Evolutionary conservation across 495 filamentous ascomycete species (phyloP).

Genomic region (Cudoniella acicularis): DNA sequence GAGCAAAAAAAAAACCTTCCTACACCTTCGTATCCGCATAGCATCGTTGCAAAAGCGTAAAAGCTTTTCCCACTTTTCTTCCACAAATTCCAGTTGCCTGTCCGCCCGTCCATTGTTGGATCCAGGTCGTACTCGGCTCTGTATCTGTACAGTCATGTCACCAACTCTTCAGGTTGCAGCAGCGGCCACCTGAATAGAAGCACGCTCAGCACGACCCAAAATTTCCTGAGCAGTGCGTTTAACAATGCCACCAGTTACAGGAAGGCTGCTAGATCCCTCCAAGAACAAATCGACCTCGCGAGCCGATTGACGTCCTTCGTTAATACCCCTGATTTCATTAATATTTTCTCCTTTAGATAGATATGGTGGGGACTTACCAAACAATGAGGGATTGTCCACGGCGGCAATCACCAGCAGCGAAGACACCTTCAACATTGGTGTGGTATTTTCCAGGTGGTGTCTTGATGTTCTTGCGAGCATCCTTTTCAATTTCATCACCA

Average conservation of each 20-base stretch:
- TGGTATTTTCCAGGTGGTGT: conserved; percentile 84
- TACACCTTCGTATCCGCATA: neutral
- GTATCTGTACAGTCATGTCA: neutral
- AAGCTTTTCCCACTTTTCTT: neutral
- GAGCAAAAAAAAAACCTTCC: neutral
- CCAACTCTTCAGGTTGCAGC: conserved; percentile 20
- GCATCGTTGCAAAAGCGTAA: neutral
- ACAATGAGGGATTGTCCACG: conserved; percentile 97
- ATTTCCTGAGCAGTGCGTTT: conserved; percentile 73
- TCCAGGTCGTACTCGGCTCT: neutral
- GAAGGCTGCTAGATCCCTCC: conserved; percentile 73
- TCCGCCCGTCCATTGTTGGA: neutral
- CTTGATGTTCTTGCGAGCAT: conserved; percentile 96
- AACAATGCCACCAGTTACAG: conserved; percentile 92
- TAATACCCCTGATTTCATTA: conserved; percentile 73
- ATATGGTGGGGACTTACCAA: conserved; percentile 60
- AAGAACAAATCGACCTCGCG: conserved; percentile 93
- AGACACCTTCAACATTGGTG: conserved; percentile 86
- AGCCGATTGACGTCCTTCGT: conserved; percentile 91
- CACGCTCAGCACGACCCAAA: conserved; percentile 34
- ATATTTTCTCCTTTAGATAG: neutral
- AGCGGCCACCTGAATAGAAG: conserved; percentile 26
- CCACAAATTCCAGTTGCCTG: neutral
- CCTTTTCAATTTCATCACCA: conserved; percentile 84
- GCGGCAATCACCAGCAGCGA: conserved; percentile 94